phyloP scores from a whole-genome alignment of 2,329 filamentous ascomycete genomes.

The Paradendryphiella salina region DNA sequence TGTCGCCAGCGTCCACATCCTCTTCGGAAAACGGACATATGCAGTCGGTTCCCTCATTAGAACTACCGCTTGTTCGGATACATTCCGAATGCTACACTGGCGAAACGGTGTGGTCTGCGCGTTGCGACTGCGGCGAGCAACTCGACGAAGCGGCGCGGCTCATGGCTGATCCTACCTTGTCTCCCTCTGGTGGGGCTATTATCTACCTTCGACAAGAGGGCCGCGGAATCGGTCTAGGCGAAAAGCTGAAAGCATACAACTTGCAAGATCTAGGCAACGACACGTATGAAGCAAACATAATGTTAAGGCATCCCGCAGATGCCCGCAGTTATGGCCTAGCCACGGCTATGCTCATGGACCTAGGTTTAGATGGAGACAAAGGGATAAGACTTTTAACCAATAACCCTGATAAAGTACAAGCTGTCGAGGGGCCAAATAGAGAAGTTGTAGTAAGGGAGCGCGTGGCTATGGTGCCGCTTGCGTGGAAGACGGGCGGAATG shows the following conservation, averaged over 20 bases:
- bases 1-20: constrained; percentile 25
- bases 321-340: constrained; percentile 94
- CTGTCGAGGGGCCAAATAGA: constrained; percentile 86
- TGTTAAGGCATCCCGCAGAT: constrained; percentile 90
- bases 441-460: constrained; percentile 87
- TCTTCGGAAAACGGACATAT: constrained; percentile 38
- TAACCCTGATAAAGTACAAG: constrained; percentile 94
- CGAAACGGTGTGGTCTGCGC: constrained; percentile 96
- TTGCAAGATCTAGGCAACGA: constrained; percentile 96
- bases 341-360: constrained; percentile 87
- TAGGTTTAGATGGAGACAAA: constrained; percentile 69
- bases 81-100: constrained; percentile 99
- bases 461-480: constrained; percentile 92
- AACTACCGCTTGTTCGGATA: constrained; percentile 81
- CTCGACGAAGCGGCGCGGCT: constrained; percentile 92
- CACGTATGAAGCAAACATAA: constrained; percentile 91
- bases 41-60: constrained; percentile 34
- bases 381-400: constrained; percentile 88
- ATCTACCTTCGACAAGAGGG: constrained; percentile 96
- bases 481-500: constrained; percentile 78
- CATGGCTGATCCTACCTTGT: constrained; percentile 72
- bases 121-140: constrained; percentile 97
- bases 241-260: constrained; percentile 98
- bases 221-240: constrained; percentile 87
- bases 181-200: constrained; percentile 77